Evolutionary conservation across 495 filamentous ascomycete species (phyloP).

Genomic region (Aspergillus bertholletiae): DNA sequence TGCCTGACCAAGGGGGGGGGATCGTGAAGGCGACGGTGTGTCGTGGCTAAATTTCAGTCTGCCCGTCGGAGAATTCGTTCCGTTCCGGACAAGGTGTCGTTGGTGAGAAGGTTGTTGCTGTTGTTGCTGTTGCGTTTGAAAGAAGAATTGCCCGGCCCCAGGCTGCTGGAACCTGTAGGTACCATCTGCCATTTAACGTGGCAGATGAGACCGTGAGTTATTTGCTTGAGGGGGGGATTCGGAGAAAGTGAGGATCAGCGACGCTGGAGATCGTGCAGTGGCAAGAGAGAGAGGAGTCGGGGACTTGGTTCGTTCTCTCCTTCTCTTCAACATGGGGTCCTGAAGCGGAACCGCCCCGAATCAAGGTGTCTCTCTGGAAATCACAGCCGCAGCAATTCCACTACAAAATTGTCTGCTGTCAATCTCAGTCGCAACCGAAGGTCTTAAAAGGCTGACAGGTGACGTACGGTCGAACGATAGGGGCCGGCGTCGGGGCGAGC

Average conservation of each 20-base stretch:
- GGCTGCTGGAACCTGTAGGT: conserved; percentile 70
- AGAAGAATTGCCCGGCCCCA: conserved; percentile 63
- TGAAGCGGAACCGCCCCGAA: conserved; percentile 34
- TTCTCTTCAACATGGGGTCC: conserved; percentile 51
- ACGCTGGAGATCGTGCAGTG: conserved; percentile 20
- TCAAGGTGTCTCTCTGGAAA: conserved; percentile 7
- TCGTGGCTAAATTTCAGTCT: conserved; percentile 53
- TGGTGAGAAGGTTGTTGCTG: conserved; percentile 38
- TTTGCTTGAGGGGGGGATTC: conserved; percentile 25
- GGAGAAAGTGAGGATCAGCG: conserved; percentile 18
- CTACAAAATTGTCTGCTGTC: conserved; percentile 11
- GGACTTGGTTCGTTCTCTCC: conserved; percentile 46
- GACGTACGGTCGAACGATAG: conserved; percentile 19
- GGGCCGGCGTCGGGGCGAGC: conserved; percentile 30
- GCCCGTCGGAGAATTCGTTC: conserved; percentile 48
- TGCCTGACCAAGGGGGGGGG: conserved; percentile 60
- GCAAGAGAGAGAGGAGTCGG: conserved; percentile 31
- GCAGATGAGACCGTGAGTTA: conserved; percentile 41
- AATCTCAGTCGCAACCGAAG: conserved; percentile 1
- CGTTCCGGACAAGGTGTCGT: conserved; percentile 52
- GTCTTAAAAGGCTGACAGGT: conserved; percentile 2
- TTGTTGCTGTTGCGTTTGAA: conserved; percentile 53
- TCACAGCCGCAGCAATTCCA: conserved; percentile 9
- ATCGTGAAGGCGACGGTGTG: conserved; percentile 68
- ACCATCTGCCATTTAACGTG: conserved; percentile 82